Percentiles rank a stretch among this genome's conserved stretches.
These are phyloP conservation scores for Schizopora paradoxa DNA, from an alignment of 1,284 basidiomycete genomes.

Conservation along the genomic window DNA sequence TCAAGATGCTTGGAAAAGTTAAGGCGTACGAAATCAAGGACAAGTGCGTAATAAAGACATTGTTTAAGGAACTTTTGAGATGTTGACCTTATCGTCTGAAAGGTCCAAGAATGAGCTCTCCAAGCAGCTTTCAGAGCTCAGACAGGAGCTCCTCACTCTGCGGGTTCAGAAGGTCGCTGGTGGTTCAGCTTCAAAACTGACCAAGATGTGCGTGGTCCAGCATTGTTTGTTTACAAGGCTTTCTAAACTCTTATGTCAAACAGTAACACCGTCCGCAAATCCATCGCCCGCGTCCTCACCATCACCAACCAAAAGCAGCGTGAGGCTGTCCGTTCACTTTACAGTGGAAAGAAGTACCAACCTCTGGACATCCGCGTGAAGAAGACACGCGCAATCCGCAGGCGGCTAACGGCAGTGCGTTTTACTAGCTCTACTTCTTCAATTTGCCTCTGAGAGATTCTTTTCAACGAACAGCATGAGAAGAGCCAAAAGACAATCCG, in stretches of 20 bases:
- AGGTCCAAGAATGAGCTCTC: slow-evolving; percentile 98
- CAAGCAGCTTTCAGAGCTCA: slow-evolving; percentile 93
- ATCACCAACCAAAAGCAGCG: slow-evolving; percentile 99
- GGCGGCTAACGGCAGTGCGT: slow-evolving; percentile 85
- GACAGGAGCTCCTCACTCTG: slow-evolving; percentile 88
- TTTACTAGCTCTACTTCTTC: slow-evolving; percentile 1
- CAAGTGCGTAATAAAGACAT: slow-evolving; percentile 59
- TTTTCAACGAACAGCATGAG: slow-evolving; percentile 58
- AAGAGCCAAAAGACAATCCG: slow-evolving; percentile 78
- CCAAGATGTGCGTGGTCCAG: slow-evolving; percentile 79
- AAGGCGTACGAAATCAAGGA: slow-evolving; percentile 98
- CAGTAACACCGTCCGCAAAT: slow-evolving; percentile 97
- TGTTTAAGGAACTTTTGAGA: slow-evolving; percentile 14
- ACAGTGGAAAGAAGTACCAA: slow-evolving; percentile 96
- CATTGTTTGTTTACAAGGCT: not conserved
- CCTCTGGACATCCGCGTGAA: slow-evolving; percentile 97
- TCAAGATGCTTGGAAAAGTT: slow-evolving; percentile 82
- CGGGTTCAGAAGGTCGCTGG: slow-evolving; percentile 99
- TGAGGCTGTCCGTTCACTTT: slow-evolving; percentile 95
- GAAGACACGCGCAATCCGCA: slow-evolving; percentile 98
- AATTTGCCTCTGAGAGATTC: slow-evolving; percentile 18
- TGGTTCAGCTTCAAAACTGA: slow-evolving; percentile 93
- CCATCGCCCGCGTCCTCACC: slow-evolving; percentile 96
- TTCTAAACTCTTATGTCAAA: slow-evolving; percentile 12
- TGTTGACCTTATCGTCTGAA: slow-evolving; percentile 15